Evolutionary conservation across 2,329 filamentous ascomycete species (phyloP), one percentile per base, ranked within the genome.

Genomic region (Pleurostoma richardsiae): DNA sequence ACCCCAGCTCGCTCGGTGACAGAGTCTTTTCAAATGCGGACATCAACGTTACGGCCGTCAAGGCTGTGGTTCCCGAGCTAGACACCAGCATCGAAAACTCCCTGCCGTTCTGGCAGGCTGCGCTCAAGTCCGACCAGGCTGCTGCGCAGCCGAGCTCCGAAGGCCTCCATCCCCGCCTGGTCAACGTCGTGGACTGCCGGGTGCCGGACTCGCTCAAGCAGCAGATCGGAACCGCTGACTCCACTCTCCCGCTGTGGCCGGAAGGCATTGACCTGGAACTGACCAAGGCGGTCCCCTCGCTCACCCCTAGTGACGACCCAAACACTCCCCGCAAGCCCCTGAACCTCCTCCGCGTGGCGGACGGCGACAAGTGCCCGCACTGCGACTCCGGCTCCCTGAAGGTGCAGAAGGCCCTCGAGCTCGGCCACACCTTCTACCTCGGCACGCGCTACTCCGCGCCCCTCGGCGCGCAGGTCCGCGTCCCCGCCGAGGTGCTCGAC

Each of bases 341-440:
- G 36, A 83, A 87, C 54, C 66, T 95, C 6, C 70, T 90, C 6
- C 78, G 79, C 48, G 79, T 86, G 19, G 71, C 71, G 42, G 67
- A 82, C 40, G 88, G 86, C 10, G 89, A 95, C 58, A 56, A 65
- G 8, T 99, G 94, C 57, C 82, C 88, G 0, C 72, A 76, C 38
- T 99, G 94, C 61, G 59, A 68, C 0, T 58, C 72, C 0, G 86
- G 86, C 0, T 70, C 64, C 3, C 71, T 97, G 27, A 73, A 72
- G 40, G 73, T 87, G 3, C 77, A 86, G 48, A 84, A 79, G 51
- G 88, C 90, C 6, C 85, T 97, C 43, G 94, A 99, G 67, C 76
- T 97, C 11, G 94, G 90, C 1, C 94, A 99, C 65, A 97, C 94
- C 0, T 99, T 99, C 68, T 85, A 95, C 63, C 82, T 99, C 2